phyloP scores from a whole-genome alignment of 176 grass and related monocot species.

The Triticum dicoccoides region DNA sequence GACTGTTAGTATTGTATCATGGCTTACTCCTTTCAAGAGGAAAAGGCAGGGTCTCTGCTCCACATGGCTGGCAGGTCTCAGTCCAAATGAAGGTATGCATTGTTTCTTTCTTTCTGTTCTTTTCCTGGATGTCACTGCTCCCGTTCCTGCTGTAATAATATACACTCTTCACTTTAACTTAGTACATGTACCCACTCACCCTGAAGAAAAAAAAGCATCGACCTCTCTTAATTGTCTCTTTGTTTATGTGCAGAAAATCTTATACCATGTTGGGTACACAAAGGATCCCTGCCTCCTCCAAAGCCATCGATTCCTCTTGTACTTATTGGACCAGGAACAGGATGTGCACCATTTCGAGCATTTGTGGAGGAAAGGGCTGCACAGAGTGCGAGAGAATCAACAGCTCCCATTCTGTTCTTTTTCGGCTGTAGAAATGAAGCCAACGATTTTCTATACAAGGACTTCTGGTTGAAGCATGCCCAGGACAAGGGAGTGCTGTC shows the following conservation, averaged over 20 bases:
- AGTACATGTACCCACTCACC: background rate
- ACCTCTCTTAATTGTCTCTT: conserved; percentile 1
- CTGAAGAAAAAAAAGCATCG: background rate
- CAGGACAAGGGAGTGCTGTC: conserved; percentile 67
- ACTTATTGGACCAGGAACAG: conserved; percentile 88
- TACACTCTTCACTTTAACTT: background rate
- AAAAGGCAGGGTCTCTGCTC: conserved; percentile 72
- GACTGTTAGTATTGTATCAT: conserved; percentile 82
- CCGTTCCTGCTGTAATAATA: background rate
- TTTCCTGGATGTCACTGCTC: background rate
- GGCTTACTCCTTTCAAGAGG: conserved; percentile 74
- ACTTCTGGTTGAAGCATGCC: conserved; percentile 83
- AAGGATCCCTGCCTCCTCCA: conserved; percentile 61
- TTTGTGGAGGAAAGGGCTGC: conserved; percentile 72
- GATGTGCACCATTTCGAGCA: conserved; percentile 84
- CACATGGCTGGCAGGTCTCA: conserved; percentile 65
- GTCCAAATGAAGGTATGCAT: conserved; percentile 53
- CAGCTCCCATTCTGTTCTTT: conserved; percentile 75
- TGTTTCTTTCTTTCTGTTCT: background rate
- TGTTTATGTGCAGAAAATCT: conserved; percentile 47
- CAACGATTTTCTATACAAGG: conserved; percentile 73
- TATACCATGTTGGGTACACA: conserved; percentile 75
- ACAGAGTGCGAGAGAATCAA: conserved; percentile 35
- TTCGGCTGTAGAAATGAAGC: conserved; percentile 78
- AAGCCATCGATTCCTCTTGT: conserved; percentile 65